Evolutionary conservation across 192 early-diverging fungal species (phyloP), one percentile per base, ranked within the genome.

Genomic region (Backusella parvicylindrica): DNA sequence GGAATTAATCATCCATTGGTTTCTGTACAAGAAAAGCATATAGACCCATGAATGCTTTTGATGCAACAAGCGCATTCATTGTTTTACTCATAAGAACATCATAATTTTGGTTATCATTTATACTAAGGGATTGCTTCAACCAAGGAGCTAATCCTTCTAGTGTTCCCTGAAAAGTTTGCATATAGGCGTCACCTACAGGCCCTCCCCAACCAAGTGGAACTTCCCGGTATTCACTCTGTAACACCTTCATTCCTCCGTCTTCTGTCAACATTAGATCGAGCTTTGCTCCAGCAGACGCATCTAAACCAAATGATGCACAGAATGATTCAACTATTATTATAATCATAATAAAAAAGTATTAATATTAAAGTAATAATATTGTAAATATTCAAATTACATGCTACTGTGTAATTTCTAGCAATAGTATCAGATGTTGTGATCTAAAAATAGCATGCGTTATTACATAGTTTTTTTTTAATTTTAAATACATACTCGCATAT

Each of bases 1-100:
- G 7, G 26, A 70, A 60, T 38, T 40, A 70, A 40, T 76, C 68
- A 71, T 76, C 75, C 33, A 64, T 26, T 26, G 68, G 75, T 70
- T 76, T 76, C 63, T 76, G 75, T 35, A 68, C 75, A 15, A 76
- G 41, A 35, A 76, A 76, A 15, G 75, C 75, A 76, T 76, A 76
- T n/a, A 76, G 69, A 21, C 75, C 75, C 31, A 76, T 69, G 43
- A 64, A 76, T 15, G 53, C 53, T 32, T 76, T 76, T 5, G 75
- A 71, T 13, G 70, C 32, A 26, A 71, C 60, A 53, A 76, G 60
- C 5, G 50, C 75, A 33, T 36, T 36, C 36, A 32, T 56, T 53
- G 75, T 37, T 64, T 15, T 49, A 18, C 69, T 41, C 41, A 66
- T 66, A 15, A 76, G 49, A 37, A 32, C 26, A 18, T 23, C 67